Evolutionary conservation across 306 rosid genomes (phyloP), one percentile per base, ranked within the genome.

Genomic region (Dryas octopetala): DNA sequence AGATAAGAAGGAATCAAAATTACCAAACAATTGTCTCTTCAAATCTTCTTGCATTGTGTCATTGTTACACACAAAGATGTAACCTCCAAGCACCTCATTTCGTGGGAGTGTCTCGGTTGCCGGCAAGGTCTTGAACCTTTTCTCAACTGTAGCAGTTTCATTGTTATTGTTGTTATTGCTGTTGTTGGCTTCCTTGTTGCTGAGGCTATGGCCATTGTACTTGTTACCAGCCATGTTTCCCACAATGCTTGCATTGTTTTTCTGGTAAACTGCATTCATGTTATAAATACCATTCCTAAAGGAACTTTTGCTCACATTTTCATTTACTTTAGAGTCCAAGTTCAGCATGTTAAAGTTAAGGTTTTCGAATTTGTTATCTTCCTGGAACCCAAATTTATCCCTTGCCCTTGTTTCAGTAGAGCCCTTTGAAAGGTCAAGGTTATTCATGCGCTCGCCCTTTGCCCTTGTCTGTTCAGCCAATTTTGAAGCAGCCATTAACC

Each of bases 11-110:
- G 48, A 63, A 32, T 43, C 9, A 71, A 58, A 72, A 59, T 78
- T 88, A 91, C 99, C 99, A 78, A 96, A 96, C 65, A 96, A 90
- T 83, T 96, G 97, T 17, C 99, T 87, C 84, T 92, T 96, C 44
- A 96, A 81, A 84, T 96, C 99, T 88, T 96, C 99, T 89, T 92
- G 98, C 99, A 96, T 96, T 4, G 99, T 96, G 82, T 96, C 98
- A 72, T 96, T 96, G 88, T 96, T 96, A 72, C 98, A 92, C 7
- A 92, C 99, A 83, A 96, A 96, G 79, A 96, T 96, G 91, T 96
- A 96, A 68, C 99, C 99, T 23, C 99, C 99, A 62, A 96, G 97
- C 77, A 96, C 99, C 79, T 96, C 99, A 87, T 96, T 83, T 40
- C 99, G 91, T 0, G 99, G 99, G 66, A 96, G 96, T 7, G 97